Conservation (phyloP, 257 asterid genomes). For the Verbena officinalis region DNA sequence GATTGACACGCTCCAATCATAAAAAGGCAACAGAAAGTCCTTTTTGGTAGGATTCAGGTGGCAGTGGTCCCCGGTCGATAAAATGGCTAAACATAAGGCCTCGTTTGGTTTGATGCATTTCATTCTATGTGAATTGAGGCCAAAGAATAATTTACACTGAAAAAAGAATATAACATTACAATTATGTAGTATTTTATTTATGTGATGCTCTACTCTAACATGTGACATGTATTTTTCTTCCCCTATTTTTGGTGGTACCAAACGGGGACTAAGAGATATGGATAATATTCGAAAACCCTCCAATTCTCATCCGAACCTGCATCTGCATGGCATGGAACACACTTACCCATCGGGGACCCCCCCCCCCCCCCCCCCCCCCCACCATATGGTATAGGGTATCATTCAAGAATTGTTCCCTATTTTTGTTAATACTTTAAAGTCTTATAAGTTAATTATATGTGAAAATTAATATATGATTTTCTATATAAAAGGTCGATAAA, state of each 20-base stretch:
- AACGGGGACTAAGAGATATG: not conserved
- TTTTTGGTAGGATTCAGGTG: slow-evolving; percentile 34
- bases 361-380: too few species aligned
- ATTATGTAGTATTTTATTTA: not conserved
- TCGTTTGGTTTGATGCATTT: not conserved
- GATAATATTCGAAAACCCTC: not conserved
- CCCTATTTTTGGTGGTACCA: not conserved
- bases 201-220: not conserved
- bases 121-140: too few species aligned
- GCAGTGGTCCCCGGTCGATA: slow-evolving; percentile 25
- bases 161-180: too few species aligned
- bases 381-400: too few species aligned
- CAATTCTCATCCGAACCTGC: not conserved
- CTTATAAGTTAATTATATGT: too few species aligned
- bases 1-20: slow-evolving; percentile 31
- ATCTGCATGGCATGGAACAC: slow-evolving; percentile 14
- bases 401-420: too few species aligned
- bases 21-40: slow-evolving; percentile 10
- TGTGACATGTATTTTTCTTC: not conserved
- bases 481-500: too few species aligned
- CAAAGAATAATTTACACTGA: too few species aligned
- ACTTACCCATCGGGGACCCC: not conserved
- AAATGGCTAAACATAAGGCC: not conserved
- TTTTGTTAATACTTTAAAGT: too few species aligned
- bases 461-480: too few species aligned